These are phyloP conservation scores for Apiotrichum veenhuisii DNA, from an alignment of 1,284 basidiomycete genomes.

Conservation along the genomic window DNA sequence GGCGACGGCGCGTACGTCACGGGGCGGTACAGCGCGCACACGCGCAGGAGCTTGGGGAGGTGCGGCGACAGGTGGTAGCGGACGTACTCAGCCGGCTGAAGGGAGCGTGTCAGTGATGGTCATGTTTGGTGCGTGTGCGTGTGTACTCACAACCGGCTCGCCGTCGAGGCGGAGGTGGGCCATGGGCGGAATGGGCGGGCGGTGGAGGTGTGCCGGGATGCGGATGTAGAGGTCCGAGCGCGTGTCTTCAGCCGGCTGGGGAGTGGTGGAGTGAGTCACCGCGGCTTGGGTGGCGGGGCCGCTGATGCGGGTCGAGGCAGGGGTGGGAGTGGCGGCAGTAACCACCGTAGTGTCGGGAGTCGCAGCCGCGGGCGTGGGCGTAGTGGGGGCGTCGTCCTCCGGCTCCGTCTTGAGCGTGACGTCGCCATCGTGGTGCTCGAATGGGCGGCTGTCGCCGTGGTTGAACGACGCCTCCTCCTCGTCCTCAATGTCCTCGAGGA, in stretches of 20 bases:
- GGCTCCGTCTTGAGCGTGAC: no score
- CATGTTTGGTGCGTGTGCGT: no score
- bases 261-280: neutral
- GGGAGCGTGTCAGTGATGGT: neutral
- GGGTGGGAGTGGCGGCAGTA: neutral
- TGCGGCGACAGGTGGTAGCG: slow-evolving; percentile 15
- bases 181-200: slow-evolving; percentile 5
- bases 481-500: neutral
- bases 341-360: no score
- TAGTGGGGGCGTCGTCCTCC: neutral
- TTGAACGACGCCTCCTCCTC: neutral
- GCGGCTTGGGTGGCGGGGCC: no score
- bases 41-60: slow-evolving; percentile 21
- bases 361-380: neutral
- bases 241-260: neutral
- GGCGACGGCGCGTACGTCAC: slow-evolving; percentile 12
- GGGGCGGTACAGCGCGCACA: slow-evolving; percentile 19
- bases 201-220: slow-evolving; percentile 5
- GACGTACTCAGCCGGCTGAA: slow-evolving; percentile 31
- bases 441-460: no score
- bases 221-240: neutral
- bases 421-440: no score
- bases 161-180: slow-evolving; percentile 4
- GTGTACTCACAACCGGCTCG: slow-evolving; percentile 29
- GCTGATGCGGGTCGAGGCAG: no score